phyloP scores from a whole-genome alignment of 495 filamentous ascomycete species.

The Neurospora discreta region DNA sequence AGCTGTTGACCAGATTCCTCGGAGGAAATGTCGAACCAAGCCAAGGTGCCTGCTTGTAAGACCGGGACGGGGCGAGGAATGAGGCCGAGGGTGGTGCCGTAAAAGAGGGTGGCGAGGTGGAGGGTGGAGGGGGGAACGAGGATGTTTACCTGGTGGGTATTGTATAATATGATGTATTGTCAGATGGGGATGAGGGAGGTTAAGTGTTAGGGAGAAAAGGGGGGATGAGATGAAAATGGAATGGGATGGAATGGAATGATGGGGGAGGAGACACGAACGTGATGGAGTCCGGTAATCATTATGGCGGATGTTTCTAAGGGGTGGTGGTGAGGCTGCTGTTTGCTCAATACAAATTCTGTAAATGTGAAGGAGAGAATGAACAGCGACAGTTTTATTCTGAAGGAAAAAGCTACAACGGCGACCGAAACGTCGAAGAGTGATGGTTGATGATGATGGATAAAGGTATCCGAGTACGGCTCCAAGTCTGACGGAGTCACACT shows the following conservation, averaged over 20 bases:
- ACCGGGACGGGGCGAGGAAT: slow-evolving; percentile 38
- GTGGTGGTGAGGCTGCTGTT: neutral
- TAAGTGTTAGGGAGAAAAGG: slow-evolving; percentile 18
- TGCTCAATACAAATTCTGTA: neutral
- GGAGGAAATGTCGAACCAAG: slow-evolving; percentile 50
- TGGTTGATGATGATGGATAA: neutral
- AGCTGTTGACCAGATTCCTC: slow-evolving; percentile 43
- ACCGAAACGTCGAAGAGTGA: neutral
- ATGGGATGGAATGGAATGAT: neutral
- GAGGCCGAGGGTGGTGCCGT: slow-evolving; percentile 43
- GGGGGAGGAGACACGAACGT: slow-evolving; percentile 15
- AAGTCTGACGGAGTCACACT: neutral
- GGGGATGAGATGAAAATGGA: neutral
- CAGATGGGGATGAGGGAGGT: neutral
- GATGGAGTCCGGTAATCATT: slow-evolving; percentile 50
- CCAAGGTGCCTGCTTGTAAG: slow-evolving; percentile 35
- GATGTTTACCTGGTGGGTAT: slow-evolving; percentile 39
- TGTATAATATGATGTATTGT: neutral
- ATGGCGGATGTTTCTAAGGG: slow-evolving; percentile 1
- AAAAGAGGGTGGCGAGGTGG: slow-evolving; percentile 43
- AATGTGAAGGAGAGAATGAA: neutral
- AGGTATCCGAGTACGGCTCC: neutral
- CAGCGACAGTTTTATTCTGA: neutral
- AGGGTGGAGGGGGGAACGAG: slow-evolving; percentile 44
- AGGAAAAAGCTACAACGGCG: neutral